A percentile compares a stretch with the other conserved stretches of the same genome.
Evolutionary conservation across 306 rosid genomes (phyloP).

Genomic region (Vigna radiata): DNA sequence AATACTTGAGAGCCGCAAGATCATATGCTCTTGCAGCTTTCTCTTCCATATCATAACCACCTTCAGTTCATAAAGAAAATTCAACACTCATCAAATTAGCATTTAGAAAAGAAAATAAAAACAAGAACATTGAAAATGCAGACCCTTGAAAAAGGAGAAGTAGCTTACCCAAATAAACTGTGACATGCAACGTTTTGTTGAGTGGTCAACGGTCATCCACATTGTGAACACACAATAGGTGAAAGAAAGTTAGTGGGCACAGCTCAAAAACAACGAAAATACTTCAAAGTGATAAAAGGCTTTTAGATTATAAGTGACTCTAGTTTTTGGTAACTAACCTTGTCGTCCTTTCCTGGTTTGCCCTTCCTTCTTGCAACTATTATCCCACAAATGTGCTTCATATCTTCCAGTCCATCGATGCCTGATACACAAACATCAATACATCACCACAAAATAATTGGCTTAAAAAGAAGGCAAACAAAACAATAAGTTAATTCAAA

Average conservation of each 20-base stretch:
- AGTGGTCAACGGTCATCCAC: constrained; percentile 47
- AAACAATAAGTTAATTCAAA: neutral
- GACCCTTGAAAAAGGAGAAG: constrained; percentile 4
- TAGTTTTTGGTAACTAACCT: constrained; percentile 54
- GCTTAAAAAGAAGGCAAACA: neutral
- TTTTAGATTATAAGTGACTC: neutral
- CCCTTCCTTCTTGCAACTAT: constrained; percentile 95
- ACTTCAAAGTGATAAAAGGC: constrained; percentile 25
- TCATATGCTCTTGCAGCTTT: constrained; percentile 97
- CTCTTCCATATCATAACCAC: constrained; percentile 97
- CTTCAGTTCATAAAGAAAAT: constrained; percentile 49
- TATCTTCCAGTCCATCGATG: constrained; percentile 98
- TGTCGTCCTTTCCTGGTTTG: constrained; percentile 96
- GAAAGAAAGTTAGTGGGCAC: constrained; percentile 48
- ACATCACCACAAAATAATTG: neutral
- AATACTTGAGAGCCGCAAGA: constrained; percentile 92
- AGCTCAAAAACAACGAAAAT: constrained; percentile 45
- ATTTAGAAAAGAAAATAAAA: neutral
- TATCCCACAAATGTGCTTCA: constrained; percentile 97
- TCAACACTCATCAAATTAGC: constrained; percentile 13
- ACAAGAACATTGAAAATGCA: constrained; percentile 21
- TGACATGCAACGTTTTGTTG: constrained; percentile 48
- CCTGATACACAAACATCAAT: constrained; percentile 36
- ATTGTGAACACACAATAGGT: constrained; percentile 51
- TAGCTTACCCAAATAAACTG: constrained; percentile 87